Evolutionary conservation across 768 basidiomycete species (phyloP).

Genomic region (Sarcomyxa edulis): DNA sequence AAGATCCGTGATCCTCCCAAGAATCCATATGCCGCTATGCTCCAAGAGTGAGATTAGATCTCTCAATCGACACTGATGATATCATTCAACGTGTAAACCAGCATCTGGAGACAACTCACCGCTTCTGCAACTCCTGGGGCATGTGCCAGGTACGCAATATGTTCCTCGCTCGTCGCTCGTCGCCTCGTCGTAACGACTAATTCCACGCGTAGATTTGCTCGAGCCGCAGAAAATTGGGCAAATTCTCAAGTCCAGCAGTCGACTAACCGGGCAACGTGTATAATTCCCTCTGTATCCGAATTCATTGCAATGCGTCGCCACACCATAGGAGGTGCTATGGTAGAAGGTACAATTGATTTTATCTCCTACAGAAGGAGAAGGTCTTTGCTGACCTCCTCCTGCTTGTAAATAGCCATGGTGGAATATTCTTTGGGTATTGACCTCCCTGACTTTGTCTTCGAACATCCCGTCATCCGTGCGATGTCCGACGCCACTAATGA

Average conservation of each 20-base stretch:
- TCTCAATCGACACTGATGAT: neutral
- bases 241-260: slow-evolving; percentile 10
- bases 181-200: neutral
- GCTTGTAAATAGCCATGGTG: slow-evolving; percentile 11
- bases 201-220: slow-evolving; percentile 7
- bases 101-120: neutral
- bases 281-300: slow-evolving; percentile 11
- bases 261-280: slow-evolving; percentile 1
- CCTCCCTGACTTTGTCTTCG: slow-evolving; percentile 12
- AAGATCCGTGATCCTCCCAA: slow-evolving; percentile 8
- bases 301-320: slow-evolving; percentile 13
- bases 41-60: slow-evolving; percentile 11
- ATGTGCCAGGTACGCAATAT: neutral
- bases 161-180: neutral
- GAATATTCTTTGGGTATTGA: slow-evolving; percentile 13
- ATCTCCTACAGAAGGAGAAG: neutral
- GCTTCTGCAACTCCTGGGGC: neutral
- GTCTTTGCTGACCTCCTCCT: too few relatives aligned
- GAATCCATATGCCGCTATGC: slow-evolving; percentile 14
- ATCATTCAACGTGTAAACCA: too few relatives aligned
- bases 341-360: slow-evolving; percentile 8
- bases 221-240: slow-evolving; percentile 10
- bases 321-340: slow-evolving; percentile 13
- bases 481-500: slow-evolving; percentile 16
- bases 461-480: slow-evolving; percentile 10